A percentile compares a stretch with the other conserved stretches of the same genome.
Conservation (phyloP, 768 basidiomycete species). For the Hygrocybe coccinea region DNA sequence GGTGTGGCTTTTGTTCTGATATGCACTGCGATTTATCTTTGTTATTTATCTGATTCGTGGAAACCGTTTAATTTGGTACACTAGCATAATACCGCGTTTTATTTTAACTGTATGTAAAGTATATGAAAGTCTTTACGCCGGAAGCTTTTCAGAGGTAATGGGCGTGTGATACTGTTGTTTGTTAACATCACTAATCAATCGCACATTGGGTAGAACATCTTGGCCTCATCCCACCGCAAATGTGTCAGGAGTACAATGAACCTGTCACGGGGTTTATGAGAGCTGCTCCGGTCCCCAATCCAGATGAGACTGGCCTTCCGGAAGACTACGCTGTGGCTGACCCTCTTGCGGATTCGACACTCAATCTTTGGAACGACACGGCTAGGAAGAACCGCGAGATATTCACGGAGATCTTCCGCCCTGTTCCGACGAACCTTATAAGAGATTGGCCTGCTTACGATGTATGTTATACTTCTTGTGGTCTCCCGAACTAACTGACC, state of each 20-base stretch:
- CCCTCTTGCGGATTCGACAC: conserved; percentile 60
- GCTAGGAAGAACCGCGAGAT: conserved; percentile 79
- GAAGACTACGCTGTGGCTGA: conserved; percentile 73
- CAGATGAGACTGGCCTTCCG: conserved; percentile 52
- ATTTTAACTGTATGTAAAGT: no score
- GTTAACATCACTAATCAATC: conserved; percentile 8
- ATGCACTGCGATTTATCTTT: no score
- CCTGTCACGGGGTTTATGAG: conserved; percentile 64
- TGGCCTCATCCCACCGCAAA: conserved; percentile 77
- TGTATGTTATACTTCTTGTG: conserved; percentile 36
- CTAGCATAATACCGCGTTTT: no score
- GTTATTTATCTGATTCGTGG: no score
- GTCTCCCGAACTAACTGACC: not conserved
- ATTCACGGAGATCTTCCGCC: conserved; percentile 81
- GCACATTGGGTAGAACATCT: conserved; percentile 64
- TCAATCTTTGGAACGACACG: conserved; percentile 59
- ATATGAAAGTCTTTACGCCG: conserved; percentile 75
- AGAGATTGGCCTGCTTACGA: conserved; percentile 75
- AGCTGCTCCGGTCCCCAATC: conserved; percentile 67
- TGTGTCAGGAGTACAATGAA: conserved; percentile 32
- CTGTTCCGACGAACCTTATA: conserved; percentile 82
- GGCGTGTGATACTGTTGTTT: not conserved
- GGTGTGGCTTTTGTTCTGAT: no score
- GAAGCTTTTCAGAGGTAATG: conserved; percentile 71
- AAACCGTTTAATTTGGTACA: no score